These are phyloP conservation scores for Paecilomyces sp. DNA, from an alignment of 2,329 filamentous ascomycete species.

Conservation along the genomic window DNA sequence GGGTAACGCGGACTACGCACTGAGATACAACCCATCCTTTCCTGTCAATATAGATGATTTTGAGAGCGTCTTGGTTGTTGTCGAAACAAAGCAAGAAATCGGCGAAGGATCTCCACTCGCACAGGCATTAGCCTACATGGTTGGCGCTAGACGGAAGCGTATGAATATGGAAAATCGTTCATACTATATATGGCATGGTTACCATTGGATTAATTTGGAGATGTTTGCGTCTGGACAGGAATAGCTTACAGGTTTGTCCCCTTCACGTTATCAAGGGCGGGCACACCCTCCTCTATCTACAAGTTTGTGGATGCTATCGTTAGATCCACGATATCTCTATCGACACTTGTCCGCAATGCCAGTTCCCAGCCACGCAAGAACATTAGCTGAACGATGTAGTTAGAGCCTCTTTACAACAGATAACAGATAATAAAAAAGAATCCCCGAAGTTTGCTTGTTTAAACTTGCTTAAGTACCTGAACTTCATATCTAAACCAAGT, in stretches of 20 bases:
- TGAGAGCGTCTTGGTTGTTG: conserved; percentile 2
- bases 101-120: neutral
- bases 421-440: too few relatives aligned
- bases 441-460: too few relatives aligned
- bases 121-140: conserved; percentile 2
- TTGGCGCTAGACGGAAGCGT: neutral
- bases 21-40: neutral
- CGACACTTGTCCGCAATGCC: neutral
- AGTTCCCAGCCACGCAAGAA: neutral
- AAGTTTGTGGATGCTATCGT: neutral
- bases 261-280: neutral
- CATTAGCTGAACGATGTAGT: neutral
- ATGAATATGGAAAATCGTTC: neutral
- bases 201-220: conserved; percentile 1
- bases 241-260: neutral
- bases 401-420: too few relatives aligned
- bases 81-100: neutral
- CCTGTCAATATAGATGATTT: neutral
- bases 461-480: too few relatives aligned
- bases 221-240: conserved; percentile 2
- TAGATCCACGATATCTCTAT: neutral
- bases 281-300: neutral
- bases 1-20: neutral
- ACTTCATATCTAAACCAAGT: too few relatives aligned
- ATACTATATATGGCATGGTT: conserved; percentile 3